Evolutionary conservation across 176 grass and related monocot genomes (phyloP).

Genomic region (Cenchrus americanus): DNA sequence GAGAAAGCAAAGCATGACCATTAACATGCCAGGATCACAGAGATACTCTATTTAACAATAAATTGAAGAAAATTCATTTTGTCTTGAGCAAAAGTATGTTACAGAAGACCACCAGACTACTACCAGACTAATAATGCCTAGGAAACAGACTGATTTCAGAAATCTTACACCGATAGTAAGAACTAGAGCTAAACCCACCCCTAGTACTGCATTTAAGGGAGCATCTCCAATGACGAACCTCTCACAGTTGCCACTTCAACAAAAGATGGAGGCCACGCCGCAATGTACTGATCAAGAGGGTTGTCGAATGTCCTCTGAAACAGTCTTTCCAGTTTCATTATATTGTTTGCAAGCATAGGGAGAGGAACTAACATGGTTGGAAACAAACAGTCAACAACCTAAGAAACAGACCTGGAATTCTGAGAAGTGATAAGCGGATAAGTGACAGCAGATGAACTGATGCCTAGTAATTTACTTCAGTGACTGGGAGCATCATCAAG

Average conservation of each 20-base stretch:
- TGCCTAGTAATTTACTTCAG: neutral
- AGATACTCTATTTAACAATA: neutral
- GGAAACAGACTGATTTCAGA: neutral
- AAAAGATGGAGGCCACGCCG: neutral
- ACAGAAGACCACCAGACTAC: neutral
- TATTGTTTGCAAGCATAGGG: neutral
- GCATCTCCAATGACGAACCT: neutral
- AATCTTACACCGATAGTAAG: neutral
- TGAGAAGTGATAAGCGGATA: too few relatives aligned
- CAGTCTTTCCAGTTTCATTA: neutral
- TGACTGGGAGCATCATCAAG: neutral
- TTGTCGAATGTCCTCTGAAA: neutral
- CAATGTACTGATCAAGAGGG: neutral
- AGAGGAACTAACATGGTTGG: neutral
- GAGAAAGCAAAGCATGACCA: neutral
- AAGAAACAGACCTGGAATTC: neutral
- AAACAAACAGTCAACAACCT: neutral
- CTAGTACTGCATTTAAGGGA: neutral
- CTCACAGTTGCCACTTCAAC: neutral
- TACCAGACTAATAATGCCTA: neutral
- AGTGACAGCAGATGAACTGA: neutral
- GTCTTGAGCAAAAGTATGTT: neutral
- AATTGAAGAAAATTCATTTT: neutral
- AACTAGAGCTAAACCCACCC: neutral
- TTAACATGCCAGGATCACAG: neutral